These are phyloP conservation scores for Backusella westeae DNA, from an alignment of 192 early-diverging fungal genomes.

Conservation along the genomic window DNA sequence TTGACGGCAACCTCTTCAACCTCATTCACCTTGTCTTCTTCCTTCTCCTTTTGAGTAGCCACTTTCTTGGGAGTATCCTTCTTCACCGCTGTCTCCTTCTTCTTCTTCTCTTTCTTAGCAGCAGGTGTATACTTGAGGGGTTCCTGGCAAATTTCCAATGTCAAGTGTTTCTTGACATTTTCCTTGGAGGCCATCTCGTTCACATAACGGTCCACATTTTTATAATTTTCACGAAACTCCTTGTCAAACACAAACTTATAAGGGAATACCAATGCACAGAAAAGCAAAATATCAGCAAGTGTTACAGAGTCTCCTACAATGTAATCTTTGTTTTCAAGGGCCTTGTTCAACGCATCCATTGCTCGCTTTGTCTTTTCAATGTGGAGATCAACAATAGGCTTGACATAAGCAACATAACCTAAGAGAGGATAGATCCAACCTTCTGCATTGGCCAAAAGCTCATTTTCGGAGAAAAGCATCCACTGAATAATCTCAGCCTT, in stretches of 20 bases:
- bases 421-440: conserved; percentile 44
- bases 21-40: conserved; percentile 46
- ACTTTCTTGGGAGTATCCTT: not conserved
- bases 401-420: conserved; percentile 27
- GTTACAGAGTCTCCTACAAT: conserved; percentile 91
- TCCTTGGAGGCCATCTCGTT: not conserved
- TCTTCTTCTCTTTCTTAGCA: not conserved
- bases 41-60: conserved; percentile 1
- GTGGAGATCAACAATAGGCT: conserved; percentile 61
- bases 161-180: not conserved
- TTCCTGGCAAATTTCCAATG: not conserved
- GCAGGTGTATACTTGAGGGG: not conserved
- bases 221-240: conserved; percentile 77
- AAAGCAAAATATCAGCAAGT: conserved; percentile 81
- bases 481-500: conserved; percentile 38
- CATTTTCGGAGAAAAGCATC: conserved; percentile 56
- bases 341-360: conserved; percentile 41
- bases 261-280: conserved; percentile 44
- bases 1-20: conserved; percentile 58
- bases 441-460: conserved; percentile 40
- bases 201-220: conserved; percentile 78
- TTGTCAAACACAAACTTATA: conserved; percentile 63
- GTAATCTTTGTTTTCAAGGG: conserved; percentile 80
- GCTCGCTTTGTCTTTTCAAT: conserved; percentile 28
- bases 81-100: not conserved